Evolutionary conservation across 1,139 yeast genomes (phyloP).

Genomic region (Hyphopichia fennica): DNA sequence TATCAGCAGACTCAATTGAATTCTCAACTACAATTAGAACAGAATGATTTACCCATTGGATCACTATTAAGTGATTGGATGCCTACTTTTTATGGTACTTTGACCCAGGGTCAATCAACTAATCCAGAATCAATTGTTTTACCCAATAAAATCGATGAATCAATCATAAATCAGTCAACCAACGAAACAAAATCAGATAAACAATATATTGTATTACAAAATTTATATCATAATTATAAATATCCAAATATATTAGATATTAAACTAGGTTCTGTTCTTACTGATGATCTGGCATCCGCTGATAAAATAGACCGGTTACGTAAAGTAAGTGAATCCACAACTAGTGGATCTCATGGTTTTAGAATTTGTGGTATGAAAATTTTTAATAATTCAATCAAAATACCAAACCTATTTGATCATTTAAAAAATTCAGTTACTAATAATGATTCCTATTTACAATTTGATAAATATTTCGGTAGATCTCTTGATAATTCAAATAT

Average conservation of each 20-base stretch:
- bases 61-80: slow-evolving; percentile 38
- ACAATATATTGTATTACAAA: slow-evolving; percentile 68
- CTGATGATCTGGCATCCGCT: slow-evolving; percentile 56
- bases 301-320: slow-evolving; percentile 65
- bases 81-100: slow-evolving; percentile 41
- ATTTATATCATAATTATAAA: slow-evolving; percentile 58
- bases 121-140: background rate
- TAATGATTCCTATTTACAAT: slow-evolving; percentile 39
- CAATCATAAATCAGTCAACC: background rate
- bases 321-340: slow-evolving; percentile 66
- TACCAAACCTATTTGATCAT: slow-evolving; percentile 2
- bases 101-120: slow-evolving; percentile 28
- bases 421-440: slow-evolving; percentile 6
- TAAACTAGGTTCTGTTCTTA: slow-evolving; percentile 71
- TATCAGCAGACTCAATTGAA: slow-evolving; percentile 44
- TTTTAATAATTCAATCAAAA: slow-evolving; percentile 16
- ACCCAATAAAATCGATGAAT: background rate
- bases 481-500: slow-evolving; percentile 46
- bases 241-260: slow-evolving; percentile 79
- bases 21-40: too few relatives aligned
- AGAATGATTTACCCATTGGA: background rate
- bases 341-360: slow-evolving; percentile 73
- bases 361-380: slow-evolving; percentile 90
- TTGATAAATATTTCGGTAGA: slow-evolving; percentile 75
- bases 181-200: slow-evolving; percentile 3